Evolutionary conservation across 352 stramenopile species (phyloP).

Genomic region (Globisporangium alternatum): DNA sequence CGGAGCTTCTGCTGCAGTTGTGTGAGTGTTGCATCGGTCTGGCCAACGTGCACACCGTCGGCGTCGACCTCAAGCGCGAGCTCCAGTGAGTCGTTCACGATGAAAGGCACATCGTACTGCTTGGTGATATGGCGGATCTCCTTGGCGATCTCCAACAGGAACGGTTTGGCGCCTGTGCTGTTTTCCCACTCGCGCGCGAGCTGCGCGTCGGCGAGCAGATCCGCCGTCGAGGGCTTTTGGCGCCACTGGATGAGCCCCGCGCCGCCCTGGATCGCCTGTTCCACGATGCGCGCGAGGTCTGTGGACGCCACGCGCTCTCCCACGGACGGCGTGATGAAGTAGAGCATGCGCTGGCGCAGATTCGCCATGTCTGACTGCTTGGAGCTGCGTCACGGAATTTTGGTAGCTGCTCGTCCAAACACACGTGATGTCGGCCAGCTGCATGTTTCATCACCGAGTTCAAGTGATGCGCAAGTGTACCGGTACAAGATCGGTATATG

Average conservation of each 20-base stretch:
- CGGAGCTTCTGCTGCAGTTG: slow-evolving; percentile 19
- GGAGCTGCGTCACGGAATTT: too few relatives aligned
- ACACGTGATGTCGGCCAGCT: not conserved
- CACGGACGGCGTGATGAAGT: slow-evolving; percentile 63
- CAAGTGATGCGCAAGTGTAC: not conserved
- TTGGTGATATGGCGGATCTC: slow-evolving; percentile 37
- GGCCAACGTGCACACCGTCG: slow-evolving; percentile 54
- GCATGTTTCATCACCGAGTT: not conserved
- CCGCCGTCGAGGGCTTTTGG: slow-evolving; percentile 40
- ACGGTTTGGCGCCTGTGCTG: slow-evolving; percentile 14
- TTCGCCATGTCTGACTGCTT: not conserved
- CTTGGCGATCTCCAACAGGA: slow-evolving; percentile 33
- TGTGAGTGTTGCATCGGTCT: slow-evolving; percentile 31
- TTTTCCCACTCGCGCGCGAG: slow-evolving; percentile 27
- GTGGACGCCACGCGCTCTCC: slow-evolving; percentile 21
- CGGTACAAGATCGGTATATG: slow-evolving; percentile 1
- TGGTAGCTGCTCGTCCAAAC: not conserved
- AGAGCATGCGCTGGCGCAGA: slow-evolving; percentile 28
- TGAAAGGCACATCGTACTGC: slow-evolving; percentile 37
- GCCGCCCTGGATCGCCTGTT: slow-evolving; percentile 43
- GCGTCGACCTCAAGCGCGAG: slow-evolving; percentile 43
- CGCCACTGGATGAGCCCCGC: slow-evolving; percentile 50
- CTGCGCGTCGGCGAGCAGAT: slow-evolving; percentile 24
- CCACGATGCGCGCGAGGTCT: slow-evolving; percentile 33
- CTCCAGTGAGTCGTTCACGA: slow-evolving; percentile 56